Base-by-base conservation (phyloP, 805 yeast species). In the Kodamaea fukazawae region DNA sequence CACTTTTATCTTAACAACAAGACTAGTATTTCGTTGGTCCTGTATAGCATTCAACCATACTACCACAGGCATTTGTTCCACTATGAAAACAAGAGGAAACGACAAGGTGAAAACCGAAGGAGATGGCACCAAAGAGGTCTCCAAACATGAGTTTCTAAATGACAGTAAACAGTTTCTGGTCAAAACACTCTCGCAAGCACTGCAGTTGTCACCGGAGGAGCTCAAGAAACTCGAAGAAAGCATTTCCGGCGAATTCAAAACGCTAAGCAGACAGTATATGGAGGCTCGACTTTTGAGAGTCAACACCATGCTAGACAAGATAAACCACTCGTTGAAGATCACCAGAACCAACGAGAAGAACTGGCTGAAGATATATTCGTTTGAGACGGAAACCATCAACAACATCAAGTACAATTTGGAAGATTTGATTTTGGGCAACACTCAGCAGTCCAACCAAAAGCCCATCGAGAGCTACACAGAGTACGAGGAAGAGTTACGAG, bases 301-400 rank as follows among this genome's bases (percentile, higher is more conserved):
- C 17, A 51, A 59, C 29, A 48, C 47, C n/a, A 41, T 63, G 43
- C 42, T 62, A 20, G 55, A 50, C 4, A 43, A 42, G 23, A 38
- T 64, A 7, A 54, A 53, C 27, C 32, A 49, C 14, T 58, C 58
- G 39, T 50, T 65, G 18, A 55, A 58, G 39, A 29, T 46, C 15
- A 47, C 58, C 17, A 47, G 44, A 22, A 57, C 56, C 4, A 58
- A 61, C 38, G 70, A 65, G 15, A 45, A 50, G 33, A 53, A 55
- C 32, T 65, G 71, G 71, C 41, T 50, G 14, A 56, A 58, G 35
- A 53, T 64, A 11, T 63, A 51, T 44, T 49, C 48, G 17, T 58
- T 57, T 40, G 71, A 67, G 44, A 49, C 59, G n/a, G 64, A 63
- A 27, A 55, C 62, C 29, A 59, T 68, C 22, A 55, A 60, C 29